phyloP scores from a whole-genome alignment of 805 yeast genomes.

The Cyberlindnera xylosilytica region DNA sequence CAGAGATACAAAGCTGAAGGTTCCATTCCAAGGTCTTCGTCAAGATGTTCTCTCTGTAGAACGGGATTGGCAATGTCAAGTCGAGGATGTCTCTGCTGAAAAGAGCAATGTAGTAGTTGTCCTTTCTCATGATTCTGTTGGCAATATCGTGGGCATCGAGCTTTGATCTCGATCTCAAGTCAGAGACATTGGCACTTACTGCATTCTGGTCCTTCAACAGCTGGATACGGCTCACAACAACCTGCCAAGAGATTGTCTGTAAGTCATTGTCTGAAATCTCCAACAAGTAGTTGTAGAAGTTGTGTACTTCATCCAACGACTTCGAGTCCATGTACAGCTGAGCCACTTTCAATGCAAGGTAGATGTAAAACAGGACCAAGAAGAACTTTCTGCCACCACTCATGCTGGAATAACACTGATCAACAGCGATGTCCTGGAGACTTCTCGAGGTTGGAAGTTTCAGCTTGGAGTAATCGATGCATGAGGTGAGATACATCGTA shows the following conservation, averaged over 20 bases:
- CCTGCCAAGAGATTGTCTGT: constrained; percentile 92
- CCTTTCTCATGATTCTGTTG: constrained; percentile 92
- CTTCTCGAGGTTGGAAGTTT: constrained; percentile 27
- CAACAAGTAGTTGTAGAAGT: constrained; percentile 71
- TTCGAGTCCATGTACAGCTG: constrained; percentile 62
- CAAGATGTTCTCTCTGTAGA: constrained; percentile 41
- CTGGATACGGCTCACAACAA: constrained; percentile 74
- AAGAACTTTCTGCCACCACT: constrained; percentile 53
- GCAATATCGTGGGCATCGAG: constrained; percentile 94
- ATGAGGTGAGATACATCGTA: constrained; percentile 75
- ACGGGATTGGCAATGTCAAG: constrained; percentile 55
- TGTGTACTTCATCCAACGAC: constrained; percentile 67
- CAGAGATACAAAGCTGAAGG: constrained; percentile 80
- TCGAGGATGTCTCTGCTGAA: constrained; percentile 76
- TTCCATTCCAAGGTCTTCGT: constrained; percentile 96
- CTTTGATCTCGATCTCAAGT: constrained; percentile 66
- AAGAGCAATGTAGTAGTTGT: constrained; percentile 88
- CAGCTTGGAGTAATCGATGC: constrained; percentile 64
- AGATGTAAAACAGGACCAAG: constrained; percentile 56
- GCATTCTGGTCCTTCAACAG: constrained; percentile 78
- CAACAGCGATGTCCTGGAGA: constrained; percentile 32
- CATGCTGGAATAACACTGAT: constrained; percentile 41
- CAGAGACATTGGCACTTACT: constrained; percentile 43
- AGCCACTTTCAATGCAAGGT: constrained; percentile 48
- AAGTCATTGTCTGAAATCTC: constrained; percentile 76